Evolutionary conservation across 2,329 filamentous ascomycete genomes (phyloP).

Genomic region (Parafenestella ontariensis): DNA sequence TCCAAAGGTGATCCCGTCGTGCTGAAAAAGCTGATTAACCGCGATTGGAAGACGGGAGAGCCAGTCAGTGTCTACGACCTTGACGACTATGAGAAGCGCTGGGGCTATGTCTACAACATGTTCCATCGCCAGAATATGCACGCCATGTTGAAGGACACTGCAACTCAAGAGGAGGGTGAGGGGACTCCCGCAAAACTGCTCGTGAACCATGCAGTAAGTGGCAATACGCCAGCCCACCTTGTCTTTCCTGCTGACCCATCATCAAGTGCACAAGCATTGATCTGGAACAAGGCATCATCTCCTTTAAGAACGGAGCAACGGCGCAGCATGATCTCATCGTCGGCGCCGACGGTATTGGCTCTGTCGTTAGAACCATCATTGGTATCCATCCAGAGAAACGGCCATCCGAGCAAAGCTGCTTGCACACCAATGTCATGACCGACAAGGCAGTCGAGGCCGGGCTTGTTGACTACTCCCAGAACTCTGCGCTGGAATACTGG

Average conservation of each 20-base stretch:
- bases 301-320: slow-evolving; percentile 56
- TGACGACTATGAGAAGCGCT: slow-evolving; percentile 68
- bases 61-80: slow-evolving; percentile 69
- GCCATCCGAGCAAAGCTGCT: slow-evolving; percentile 67
- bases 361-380: slow-evolving; percentile 67
- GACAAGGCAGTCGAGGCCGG: slow-evolving; percentile 66
- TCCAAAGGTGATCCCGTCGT: slow-evolving; percentile 70
- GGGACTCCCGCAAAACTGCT: slow-evolving; percentile 62
- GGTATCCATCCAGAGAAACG: slow-evolving; percentile 67
- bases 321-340: slow-evolving; percentile 66
- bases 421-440: slow-evolving; percentile 70
- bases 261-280: slow-evolving; percentile 60
- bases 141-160: slow-evolving; percentile 68
- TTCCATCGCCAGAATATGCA: slow-evolving; percentile 76
- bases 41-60: slow-evolving; percentile 74
- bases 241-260: background rate
- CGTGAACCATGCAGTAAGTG: slow-evolving; percentile 60
- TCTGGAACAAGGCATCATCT: slow-evolving; percentile 50
- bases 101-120: slow-evolving; percentile 71
- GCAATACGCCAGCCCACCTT: background rate
- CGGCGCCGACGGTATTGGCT: slow-evolving; percentile 73
- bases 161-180: slow-evolving; percentile 59
- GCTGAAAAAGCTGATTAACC: slow-evolving; percentile 70
- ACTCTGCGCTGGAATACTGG: slow-evolving; percentile 73
- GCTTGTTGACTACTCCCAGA: slow-evolving; percentile 67